phyloP scores from a whole-genome alignment of 495 filamentous ascomycete species.

The Friedmanniomyces simplex region DNA sequence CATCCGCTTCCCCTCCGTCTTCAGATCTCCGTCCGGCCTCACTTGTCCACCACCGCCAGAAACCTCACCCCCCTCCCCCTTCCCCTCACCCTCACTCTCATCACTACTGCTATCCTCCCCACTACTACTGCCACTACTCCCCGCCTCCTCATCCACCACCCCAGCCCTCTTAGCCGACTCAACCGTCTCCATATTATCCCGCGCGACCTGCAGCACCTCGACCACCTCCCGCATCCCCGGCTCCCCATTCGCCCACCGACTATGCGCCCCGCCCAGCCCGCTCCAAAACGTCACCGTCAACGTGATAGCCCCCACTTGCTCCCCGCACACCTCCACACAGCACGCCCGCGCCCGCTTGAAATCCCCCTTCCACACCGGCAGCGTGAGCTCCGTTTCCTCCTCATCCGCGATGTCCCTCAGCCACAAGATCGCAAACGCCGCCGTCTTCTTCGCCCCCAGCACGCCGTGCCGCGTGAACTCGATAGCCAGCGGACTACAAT shows the following conservation, averaged over 20 bases:
- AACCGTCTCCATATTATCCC: constrained; percentile 40
- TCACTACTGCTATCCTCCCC: constrained; percentile 9
- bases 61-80: not conserved
- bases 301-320: constrained; percentile 47
- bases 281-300: constrained; percentile 45
- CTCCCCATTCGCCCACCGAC: constrained; percentile 40
- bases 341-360: constrained; percentile 25
- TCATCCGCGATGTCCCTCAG: constrained; percentile 55
- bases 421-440: constrained; percentile 57
- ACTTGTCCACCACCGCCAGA: not conserved
- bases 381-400: constrained; percentile 41
- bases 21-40: not conserved
- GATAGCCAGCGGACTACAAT: constrained; percentile 46
- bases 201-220: constrained; percentile 52
- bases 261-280: constrained; percentile 48
- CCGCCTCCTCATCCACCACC: constrained; percentile 22
- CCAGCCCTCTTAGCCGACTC: constrained; percentile 22
- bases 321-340: constrained; percentile 28
- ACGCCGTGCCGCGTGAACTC: constrained; percentile 45
- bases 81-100: constrained; percentile 11
- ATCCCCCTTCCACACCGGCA: constrained; percentile 44
- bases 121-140: not conserved
- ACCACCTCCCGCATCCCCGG: constrained; percentile 45
- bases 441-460: constrained; percentile 40
- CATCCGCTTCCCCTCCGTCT: not conserved